Evolutionary conservation across 2,329 filamentous ascomycete species (phyloP), one percentile per base, ranked within the genome.

Genomic region (Emergomyces africanus): DNA sequence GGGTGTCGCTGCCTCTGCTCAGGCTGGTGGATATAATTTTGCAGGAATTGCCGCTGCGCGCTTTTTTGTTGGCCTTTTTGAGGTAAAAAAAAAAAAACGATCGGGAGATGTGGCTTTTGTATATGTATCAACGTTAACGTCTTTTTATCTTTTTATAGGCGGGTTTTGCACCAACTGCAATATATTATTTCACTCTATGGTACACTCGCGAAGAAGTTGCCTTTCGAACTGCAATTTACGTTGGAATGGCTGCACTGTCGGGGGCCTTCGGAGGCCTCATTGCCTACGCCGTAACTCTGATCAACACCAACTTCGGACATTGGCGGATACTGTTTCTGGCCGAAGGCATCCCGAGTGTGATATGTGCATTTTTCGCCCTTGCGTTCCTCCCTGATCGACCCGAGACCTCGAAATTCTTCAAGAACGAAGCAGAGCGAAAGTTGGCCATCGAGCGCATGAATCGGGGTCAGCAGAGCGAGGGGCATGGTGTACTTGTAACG

Each of bases 151-250:
- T n/a, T n/a, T n/a, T n/a, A n/a, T 77, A 81, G 55, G 80, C 83
- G 2, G 81, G 80, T 2, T 80, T 85, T 58, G 79, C 78, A 1
- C 83, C 83, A 0, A 82, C 79, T 0, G 69, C 85, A 59, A 81
- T 84, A 73, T 74, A 86, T 57, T 80, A 85, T 64, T 83, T 78
- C 62, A 81, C 79, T 59, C 77, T 81, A 66, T 85, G 80, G 76
- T 85, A 83, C 56, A 79, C 75, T 59, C 75, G 79, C 67, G 69
- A 75, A 18, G 78, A 83, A 70, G 74, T 81, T 67, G 74, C 80
- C 39, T 77, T 78, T 56, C 74, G 82, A 33, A 83, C 79, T 68
- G 79, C 72, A 49, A 77, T 80, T 66, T 85, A 68, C 44, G 66
- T 68, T 59, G 77, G 81, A 83, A 83, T 67, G 75, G 77, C 33